These are phyloP conservation scores for Leishmania turanica DNA, from an alignment of 208 protist species.

Conservation along the genomic window DNA sequence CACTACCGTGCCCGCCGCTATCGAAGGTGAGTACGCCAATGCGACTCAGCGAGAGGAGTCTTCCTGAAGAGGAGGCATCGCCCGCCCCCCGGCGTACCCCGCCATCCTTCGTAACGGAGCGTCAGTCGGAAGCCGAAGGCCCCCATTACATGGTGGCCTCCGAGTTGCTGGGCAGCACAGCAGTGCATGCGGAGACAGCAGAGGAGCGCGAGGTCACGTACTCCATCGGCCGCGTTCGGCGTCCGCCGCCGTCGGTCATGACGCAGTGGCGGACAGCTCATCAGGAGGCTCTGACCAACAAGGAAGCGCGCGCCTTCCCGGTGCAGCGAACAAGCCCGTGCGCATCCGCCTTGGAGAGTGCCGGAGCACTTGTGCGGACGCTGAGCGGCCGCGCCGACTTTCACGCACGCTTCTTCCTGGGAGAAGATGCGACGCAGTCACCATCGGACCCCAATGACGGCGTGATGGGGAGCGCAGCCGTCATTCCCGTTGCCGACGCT, in stretches of 20 bases:
- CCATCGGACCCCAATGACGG: not conserved
- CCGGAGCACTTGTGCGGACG: slow-evolving; percentile 7
- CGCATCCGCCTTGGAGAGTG: not conserved
- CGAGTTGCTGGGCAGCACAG: not conserved
- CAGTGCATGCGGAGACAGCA: slow-evolving; percentile 15
- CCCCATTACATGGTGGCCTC: not conserved
- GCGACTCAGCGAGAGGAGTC: not conserved
- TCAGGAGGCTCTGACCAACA: slow-evolving; percentile 1
- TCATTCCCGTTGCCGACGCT: not conserved
- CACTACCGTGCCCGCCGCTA: not conserved
- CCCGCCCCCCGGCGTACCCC: not conserved
- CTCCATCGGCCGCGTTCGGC: slow-evolving; percentile 24
- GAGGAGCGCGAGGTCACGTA: slow-evolving; percentile 35
- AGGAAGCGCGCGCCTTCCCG: not conserved
- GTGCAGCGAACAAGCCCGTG: no score
- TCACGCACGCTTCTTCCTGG: slow-evolving; percentile 3
- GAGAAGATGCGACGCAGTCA: not conserved
- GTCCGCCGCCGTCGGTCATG: slow-evolving; percentile 10
- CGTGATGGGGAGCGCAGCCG: slow-evolving; percentile 8
- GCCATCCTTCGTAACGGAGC: not conserved
- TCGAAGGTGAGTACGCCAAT: not conserved
- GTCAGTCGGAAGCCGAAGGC: not conserved
- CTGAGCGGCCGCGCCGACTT: slow-evolving; percentile 16
- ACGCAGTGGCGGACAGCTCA: slow-evolving; percentile 24
- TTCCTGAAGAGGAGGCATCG: not conserved